phyloP scores from a whole-genome alignment of 2,329 filamentous ascomycete species.

The Metarhizium guizhouense region DNA sequence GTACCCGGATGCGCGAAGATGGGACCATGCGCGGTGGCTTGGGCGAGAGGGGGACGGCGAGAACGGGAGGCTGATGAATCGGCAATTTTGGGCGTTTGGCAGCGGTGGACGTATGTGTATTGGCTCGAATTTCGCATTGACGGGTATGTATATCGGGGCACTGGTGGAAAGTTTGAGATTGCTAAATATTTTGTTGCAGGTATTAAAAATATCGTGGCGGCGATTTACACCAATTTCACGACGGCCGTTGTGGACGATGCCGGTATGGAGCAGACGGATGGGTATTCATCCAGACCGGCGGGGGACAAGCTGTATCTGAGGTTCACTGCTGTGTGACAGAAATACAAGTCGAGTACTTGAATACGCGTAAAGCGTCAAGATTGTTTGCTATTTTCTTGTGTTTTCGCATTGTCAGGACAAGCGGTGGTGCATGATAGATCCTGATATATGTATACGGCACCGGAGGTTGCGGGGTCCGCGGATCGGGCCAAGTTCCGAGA shows the following conservation, averaged over 20 bases:
- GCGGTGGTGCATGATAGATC: no score
- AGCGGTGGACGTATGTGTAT: constrained; percentile 61
- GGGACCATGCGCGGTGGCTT: constrained; percentile 46
- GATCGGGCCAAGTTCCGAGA: no score
- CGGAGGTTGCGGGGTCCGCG: no score
- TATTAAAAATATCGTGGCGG: not conserved
- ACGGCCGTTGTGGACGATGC: not conserved
- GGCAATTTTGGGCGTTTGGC: constrained; percentile 59
- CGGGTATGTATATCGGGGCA: constrained; percentile 29
- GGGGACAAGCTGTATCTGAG: not conserved
- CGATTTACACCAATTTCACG: not conserved
- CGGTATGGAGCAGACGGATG: constrained; percentile 3
- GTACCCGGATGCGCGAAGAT: constrained; percentile 40
- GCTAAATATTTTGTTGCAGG: not conserved
- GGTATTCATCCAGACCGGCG: constrained; percentile 1
- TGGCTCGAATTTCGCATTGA: constrained; percentile 57
- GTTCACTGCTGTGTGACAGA: not conserved
- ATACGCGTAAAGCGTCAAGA: no score
- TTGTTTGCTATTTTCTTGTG: no score
- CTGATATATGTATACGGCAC: no score
- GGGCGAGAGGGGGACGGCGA: constrained; percentile 20
- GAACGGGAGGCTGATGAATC: constrained; percentile 31
- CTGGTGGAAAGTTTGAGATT: not conserved
- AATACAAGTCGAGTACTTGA: not conserved
- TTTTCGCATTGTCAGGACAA: no score